A percentile compares a stretch with the other conserved stretches of the same genome.
Evolutionary conservation across 805 yeast genomes (phyloP).

Genomic region (Saccharomycopsis sp.): DNA sequence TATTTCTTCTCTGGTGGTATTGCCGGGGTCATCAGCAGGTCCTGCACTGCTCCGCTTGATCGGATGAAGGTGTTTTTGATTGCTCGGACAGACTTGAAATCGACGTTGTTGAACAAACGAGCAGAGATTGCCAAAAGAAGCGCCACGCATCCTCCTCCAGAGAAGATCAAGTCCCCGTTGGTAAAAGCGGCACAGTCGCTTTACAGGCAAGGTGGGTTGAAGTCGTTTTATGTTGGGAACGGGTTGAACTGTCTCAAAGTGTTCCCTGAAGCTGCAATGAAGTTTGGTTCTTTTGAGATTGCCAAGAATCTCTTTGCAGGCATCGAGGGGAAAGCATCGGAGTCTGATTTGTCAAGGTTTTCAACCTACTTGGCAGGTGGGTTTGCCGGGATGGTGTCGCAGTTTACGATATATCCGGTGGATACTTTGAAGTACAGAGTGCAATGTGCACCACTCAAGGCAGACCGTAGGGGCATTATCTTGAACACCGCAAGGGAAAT

Average conservation of each 20-base stretch:
- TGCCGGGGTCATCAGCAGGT: slow-evolving; percentile 91
- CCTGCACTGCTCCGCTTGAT: slow-evolving; percentile 96
- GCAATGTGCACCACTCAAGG: slow-evolving; percentile 81
- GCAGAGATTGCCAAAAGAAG: slow-evolving; percentile 36
- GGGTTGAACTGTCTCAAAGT: slow-evolving; percentile 90
- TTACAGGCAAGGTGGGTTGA: slow-evolving; percentile 82
- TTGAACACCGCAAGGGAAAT: slow-evolving; percentile 71
- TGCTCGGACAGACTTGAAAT: slow-evolving; percentile 76
- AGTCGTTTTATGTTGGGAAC: slow-evolving; percentile 88
- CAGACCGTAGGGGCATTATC: slow-evolving; percentile 49
- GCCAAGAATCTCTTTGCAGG: slow-evolving; percentile 66
- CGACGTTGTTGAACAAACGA: slow-evolving; percentile 56
- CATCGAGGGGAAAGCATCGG: slow-evolving; percentile 68
- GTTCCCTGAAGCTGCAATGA: slow-evolving; percentile 95
- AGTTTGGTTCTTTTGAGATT: slow-evolving; percentile 90
- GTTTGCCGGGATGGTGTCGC: slow-evolving; percentile 89
- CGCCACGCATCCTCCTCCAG: slow-evolving; percentile 30
- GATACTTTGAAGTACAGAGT: slow-evolving; percentile 90
- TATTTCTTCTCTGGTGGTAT: slow-evolving; percentile 91
- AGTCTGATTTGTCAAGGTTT: slow-evolving; percentile 56
- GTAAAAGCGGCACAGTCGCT: slow-evolving; percentile 71
- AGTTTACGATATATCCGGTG: slow-evolving; percentile 87
- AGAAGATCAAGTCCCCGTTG: slow-evolving; percentile 60
- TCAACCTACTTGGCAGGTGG: slow-evolving; percentile 94
- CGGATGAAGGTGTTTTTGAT: slow-evolving; percentile 88